phyloP scores from a whole-genome alignment of 805 yeast species.

The Jamesozyma hellenica region DNA sequence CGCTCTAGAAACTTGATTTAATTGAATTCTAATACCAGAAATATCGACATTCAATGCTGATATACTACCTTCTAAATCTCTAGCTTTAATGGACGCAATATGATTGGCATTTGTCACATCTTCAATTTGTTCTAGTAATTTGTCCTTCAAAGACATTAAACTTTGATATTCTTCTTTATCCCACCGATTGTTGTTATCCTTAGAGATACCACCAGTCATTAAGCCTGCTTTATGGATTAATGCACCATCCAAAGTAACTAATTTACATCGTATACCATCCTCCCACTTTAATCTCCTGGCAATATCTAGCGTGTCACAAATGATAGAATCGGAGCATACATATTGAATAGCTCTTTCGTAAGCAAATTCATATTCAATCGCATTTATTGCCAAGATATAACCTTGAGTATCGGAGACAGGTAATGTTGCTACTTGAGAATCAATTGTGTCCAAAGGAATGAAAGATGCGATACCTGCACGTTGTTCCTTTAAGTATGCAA shows the following conservation, averaged over 20 bases:
- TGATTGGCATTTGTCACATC: conserved; percentile 33
- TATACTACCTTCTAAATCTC: conserved; percentile 47
- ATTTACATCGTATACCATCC: conserved; percentile 44
- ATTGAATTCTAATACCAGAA: conserved; percentile 36
- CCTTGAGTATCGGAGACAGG: conserved; percentile 14
- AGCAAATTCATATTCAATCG: conserved; percentile 55
- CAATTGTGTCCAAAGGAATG: conserved; percentile 76
- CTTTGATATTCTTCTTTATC: conserved; percentile 56
- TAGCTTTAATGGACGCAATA: conserved; percentile 48
- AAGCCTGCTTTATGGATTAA: conserved; percentile 76
- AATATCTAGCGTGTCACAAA: conserved; percentile 58
- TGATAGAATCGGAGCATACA: conserved; percentile 68
- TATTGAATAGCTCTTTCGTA: conserved; percentile 71
- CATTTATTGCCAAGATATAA: conserved; percentile 48
- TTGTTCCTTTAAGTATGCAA: conserved; percentile 72
- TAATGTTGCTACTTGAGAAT: conserved; percentile 48
- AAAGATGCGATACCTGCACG: conserved; percentile 79
- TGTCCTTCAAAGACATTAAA: conserved; percentile 41
- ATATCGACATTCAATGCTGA: conserved; percentile 38
- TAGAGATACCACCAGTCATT: conserved; percentile 81
- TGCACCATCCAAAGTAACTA: conserved; percentile 77
- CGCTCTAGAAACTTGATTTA: conserved; percentile 35
- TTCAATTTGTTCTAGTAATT: conserved; percentile 37
- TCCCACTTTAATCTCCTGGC: conserved; percentile 73
- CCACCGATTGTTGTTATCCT: conserved; percentile 48